Evolutionary conservation across 2,329 filamentous ascomycete species (phyloP), one percentile per base, ranked within the genome.

Genomic region (Aspergillus oerlinghausenensis): DNA sequence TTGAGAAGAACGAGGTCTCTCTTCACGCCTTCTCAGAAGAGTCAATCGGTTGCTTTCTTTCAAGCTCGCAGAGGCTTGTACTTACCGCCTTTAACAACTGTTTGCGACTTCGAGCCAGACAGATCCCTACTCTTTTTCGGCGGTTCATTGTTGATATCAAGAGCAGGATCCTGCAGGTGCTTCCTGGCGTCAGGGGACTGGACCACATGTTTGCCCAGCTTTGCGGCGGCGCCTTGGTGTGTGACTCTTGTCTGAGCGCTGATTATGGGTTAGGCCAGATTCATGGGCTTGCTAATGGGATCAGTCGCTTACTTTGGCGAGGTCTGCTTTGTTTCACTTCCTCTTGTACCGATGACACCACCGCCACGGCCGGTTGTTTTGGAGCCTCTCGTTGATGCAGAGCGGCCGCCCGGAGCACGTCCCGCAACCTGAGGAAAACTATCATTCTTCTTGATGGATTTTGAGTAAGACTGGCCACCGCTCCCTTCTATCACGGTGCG

Each of bases 271-370:
- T n/a, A 47, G 7, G 14, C n/a, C 17, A n/a, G 3, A 21, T 6
- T 47, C 4, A 32, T 8, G 1, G 21, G n/a, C 28, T 32, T 17
- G 21, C 28, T 35, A 8, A 42, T 38, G 17, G 52, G 14, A 29
- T 48, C 25, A 4, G 35, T 6, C 17, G 52, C 54, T 56, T 56
- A 43, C 50, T 35, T 47, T 11, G 19, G 17, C 6, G 23, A 7
- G 50, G 17, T 29, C 23, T 28, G 35, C 19, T 19, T 28, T 51
- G 35, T 14, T 14, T n/a, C 43, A 42, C 63, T 65, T 10, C 60
- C 60, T 51, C 64, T 61, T 38, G 57, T 63, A 8, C 67, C 68
- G 32, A 56, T 55, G 23, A 63, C 61, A 45, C 67, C 68, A 32
- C 64, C 64, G 29, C 70, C 69, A 48, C 65, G 64, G 6, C 65